These are phyloP conservation scores for Fusarium dimerum DNA, from an alignment of 2,329 filamentous ascomycete genomes.

Conservation along the genomic window DNA sequence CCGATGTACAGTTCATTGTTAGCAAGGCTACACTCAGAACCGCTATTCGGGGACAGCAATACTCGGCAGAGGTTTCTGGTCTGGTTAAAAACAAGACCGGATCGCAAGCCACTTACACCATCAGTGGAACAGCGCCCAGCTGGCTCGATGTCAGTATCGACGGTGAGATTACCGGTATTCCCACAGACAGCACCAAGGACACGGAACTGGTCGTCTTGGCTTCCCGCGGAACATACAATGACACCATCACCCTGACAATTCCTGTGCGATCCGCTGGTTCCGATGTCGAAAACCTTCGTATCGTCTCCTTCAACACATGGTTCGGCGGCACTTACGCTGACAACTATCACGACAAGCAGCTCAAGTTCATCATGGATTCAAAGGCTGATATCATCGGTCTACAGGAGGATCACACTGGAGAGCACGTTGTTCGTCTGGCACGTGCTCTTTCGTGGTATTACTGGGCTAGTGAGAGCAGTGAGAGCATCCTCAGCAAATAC, in stretches of 20 bases:
- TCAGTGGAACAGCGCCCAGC: conserved; percentile 9
- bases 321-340: conserved; percentile 34
- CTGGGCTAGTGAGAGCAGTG: conserved; percentile 32
- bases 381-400: conserved; percentile 38
- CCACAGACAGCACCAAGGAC: conserved; percentile 14
- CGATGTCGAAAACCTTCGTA: conserved; percentile 35
- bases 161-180: conserved; percentile 36
- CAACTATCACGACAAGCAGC: conserved; percentile 38
- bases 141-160: conserved; percentile 35
- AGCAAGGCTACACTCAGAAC: conserved; percentile 34
- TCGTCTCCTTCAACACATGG: conserved; percentile 42
- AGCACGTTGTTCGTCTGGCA: conserved; percentile 32
- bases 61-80: conserved; percentile 31
- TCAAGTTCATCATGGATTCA: conserved; percentile 32
- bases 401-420: conserved; percentile 34
- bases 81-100: conserved; percentile 29
- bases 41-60: conserved; percentile 33
- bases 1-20: conserved; percentile 28
- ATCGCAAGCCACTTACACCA: conserved; percentile 22
- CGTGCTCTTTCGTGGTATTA: conserved; percentile 39
- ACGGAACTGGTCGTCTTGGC: conserved; percentile 30
- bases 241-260: conserved; percentile 31
- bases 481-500: conserved; percentile 39
- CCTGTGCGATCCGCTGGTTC: conserved; percentile 29
- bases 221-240: conserved; percentile 21